Evolutionary conservation across 257 asterid species (phyloP), one percentile per base, ranked within the genome.

Genomic region (Sherardia arvensis): DNA sequence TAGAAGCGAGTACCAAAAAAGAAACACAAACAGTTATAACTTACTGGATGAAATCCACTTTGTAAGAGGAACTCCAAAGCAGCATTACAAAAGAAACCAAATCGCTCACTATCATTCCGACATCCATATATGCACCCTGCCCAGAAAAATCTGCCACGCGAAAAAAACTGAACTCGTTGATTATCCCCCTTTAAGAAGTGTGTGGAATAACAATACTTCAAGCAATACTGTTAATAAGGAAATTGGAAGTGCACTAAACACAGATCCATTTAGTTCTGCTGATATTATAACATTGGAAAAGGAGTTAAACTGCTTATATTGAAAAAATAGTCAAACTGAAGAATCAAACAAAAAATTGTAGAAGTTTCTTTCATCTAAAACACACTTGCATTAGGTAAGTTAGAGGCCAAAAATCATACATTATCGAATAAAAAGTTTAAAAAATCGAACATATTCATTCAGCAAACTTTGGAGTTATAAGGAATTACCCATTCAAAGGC

Each of bases 61-160:
- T 90, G 99, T 76, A 81, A 84, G 80, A 93, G 99, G 77, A 93
- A 93, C 81, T 93, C 99, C 6, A 93, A 87, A 72, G 97, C 96
- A 38, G 96, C 97, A 51, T 90, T 84, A 77, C 97, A 87, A 78
- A 93, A 93, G 88, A 93, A 93, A 74, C 87, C 90, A 78, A 93
- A 93, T 76, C 99, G 79, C 73, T 90, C 95, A 45, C 83, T 94
- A 62, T 93, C 99, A 70, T 93, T 87, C 47, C 38, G 70, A 66
- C 95, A 81, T 51, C 97, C 97, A 70, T 93, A 93, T 64, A 93
- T 61, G 76, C 96, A 80, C 43, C 97, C 99, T 63, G 72, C 85
- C 91, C 78, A 79, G 75, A 93, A 90, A 63, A 84, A 84, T 68
- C 99, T 93, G 87, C 65, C 47, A 67, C 68, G 73, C 67, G 59